Percentiles rank a stretch among this genome's conserved stretches.
phyloP scores from a whole-genome alignment of 2,329 filamentous ascomycete genomes.

The Mariannaea elegans region DNA sequence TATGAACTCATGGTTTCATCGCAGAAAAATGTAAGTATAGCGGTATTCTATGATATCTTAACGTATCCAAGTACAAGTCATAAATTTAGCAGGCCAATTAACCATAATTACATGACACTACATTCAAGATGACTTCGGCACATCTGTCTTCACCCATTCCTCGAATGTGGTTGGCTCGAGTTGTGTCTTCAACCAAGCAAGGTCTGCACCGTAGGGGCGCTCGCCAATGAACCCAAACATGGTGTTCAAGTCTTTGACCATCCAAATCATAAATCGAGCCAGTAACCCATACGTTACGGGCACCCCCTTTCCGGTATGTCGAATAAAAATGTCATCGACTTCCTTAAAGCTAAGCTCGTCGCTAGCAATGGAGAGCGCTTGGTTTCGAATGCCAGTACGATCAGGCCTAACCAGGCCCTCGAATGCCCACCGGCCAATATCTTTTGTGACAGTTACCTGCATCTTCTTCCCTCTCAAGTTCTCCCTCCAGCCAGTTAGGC shows the following conservation, averaged over 20 bases:
- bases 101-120: no score
- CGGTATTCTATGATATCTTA: no score
- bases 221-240: slow-evolving; percentile 36
- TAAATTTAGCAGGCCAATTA: no score
- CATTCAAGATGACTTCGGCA: not conserved
- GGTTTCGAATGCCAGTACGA: slow-evolving; percentile 27
- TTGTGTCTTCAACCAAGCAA: slow-evolving; percentile 28
- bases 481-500: slow-evolving; percentile 40
- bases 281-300: slow-evolving; percentile 33
- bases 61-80: no score
- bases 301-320: slow-evolving; percentile 31
- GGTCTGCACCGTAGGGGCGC: slow-evolving; percentile 33
- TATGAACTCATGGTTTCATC: no score
- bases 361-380: slow-evolving; percentile 37
- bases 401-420: slow-evolving; percentile 31
- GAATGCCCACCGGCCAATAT: slow-evolving; percentile 37
- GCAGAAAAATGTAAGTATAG: no score
- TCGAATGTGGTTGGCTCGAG: slow-evolving; percentile 35
- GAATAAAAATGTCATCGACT: slow-evolving; percentile 29
- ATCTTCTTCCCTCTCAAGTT: slow-evolving; percentile 38
- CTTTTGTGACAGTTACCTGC: slow-evolving; percentile 37
- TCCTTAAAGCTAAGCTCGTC: slow-evolving; percentile 36
- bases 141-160: slow-evolving; percentile 28
- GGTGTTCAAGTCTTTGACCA: slow-evolving; percentile 32
- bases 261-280: slow-evolving; percentile 33